Conservation (phyloP, 768 basidiomycete species). For the Tricholoma flavovirens region DNA sequence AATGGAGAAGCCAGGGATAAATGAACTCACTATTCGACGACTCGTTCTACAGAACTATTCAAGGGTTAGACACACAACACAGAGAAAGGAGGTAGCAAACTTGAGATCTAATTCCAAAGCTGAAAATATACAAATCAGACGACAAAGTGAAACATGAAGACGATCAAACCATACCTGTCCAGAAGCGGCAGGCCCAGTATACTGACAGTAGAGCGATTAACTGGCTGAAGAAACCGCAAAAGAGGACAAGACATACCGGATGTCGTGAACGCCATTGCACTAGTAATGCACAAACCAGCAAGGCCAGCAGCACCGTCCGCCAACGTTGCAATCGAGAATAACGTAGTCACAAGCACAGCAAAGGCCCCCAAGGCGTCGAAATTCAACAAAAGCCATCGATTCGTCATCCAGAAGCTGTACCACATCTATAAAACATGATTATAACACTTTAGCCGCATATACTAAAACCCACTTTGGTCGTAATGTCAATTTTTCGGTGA, state of each 20-base stretch:
- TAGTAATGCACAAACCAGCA: constrained; percentile 72
- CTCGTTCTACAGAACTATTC: constrained; percentile 77
- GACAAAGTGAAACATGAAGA: not conserved
- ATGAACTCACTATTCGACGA: constrained; percentile 70
- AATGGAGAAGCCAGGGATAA: not conserved
- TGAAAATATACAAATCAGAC: constrained; percentile 20
- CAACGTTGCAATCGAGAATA: constrained; percentile 66
- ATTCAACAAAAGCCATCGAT: constrained; percentile 77
- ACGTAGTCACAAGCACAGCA: constrained; percentile 67
- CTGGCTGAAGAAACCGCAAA: not conserved
- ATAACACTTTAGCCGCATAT: not conserved
- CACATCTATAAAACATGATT: constrained; percentile 49
- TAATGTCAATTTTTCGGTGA: constrained; percentile 68
- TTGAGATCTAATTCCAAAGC: constrained; percentile 72
- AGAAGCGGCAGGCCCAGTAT: constrained; percentile 50
- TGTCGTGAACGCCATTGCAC: constrained; percentile 49
- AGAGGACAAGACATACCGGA: constrained; percentile 25
- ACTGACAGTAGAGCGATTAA: constrained; percentile 19
- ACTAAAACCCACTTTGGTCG: constrained; percentile 52
- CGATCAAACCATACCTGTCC: constrained; percentile 28
- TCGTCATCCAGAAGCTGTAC: constrained; percentile 88
- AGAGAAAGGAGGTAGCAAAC: constrained; percentile 33
- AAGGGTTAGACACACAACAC: constrained; percentile 5
- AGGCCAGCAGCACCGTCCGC: constrained; percentile 51
- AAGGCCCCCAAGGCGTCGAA: constrained; percentile 76